Percentiles rank a stretch among this genome's conserved stretches.
These are phyloP conservation scores for Neurospora africana DNA, from an alignment of 495 filamentous ascomycete species.

Conservation along the genomic window DNA sequence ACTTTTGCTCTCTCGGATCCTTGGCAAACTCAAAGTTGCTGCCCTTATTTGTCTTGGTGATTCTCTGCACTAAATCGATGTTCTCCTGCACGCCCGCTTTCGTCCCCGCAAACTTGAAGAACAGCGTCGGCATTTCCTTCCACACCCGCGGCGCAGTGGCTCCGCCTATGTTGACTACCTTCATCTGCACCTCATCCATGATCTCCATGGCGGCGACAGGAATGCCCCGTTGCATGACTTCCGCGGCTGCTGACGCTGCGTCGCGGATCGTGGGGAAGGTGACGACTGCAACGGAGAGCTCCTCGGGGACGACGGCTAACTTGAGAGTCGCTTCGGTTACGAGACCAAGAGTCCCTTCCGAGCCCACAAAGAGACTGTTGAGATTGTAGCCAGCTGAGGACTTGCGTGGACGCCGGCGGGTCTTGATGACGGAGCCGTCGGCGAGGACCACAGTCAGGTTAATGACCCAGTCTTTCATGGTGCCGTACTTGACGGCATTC, in stretches of 20 bases:
- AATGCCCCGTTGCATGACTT: conserved; percentile 60
- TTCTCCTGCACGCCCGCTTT: conserved; percentile 59
- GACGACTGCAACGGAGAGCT: conserved; percentile 64
- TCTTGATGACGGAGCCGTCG: conserved; percentile 72
- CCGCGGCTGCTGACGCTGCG: conserved; percentile 58
- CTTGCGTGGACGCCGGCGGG: conserved; percentile 60
- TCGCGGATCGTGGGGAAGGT: conserved; percentile 64
- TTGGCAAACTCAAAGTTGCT: conserved; percentile 67
- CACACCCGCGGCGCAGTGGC: conserved; percentile 55
- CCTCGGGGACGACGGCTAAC: conserved; percentile 60
- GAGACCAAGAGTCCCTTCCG: conserved; percentile 67
- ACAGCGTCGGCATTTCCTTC: conserved; percentile 69
- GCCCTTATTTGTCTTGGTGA: conserved; percentile 50
- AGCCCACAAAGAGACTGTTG: conserved; percentile 64
- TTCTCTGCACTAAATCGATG: conserved; percentile 51
- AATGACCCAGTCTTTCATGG: conserved; percentile 82
- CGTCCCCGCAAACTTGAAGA: conserved; percentile 77
- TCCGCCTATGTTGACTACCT: conserved; percentile 61
- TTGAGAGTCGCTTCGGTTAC: conserved; percentile 71
- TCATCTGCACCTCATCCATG: conserved; percentile 78
- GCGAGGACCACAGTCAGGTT: conserved; percentile 71
- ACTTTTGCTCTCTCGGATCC: conserved; percentile 53
- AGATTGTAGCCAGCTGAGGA: conserved; percentile 76
- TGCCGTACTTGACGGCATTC: conserved; percentile 72
- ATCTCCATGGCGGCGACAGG: conserved; percentile 74